These are phyloP conservation scores for Aspergillus coremiiformis DNA, from an alignment of 495 filamentous ascomycete genomes.

Conservation along the genomic window DNA sequence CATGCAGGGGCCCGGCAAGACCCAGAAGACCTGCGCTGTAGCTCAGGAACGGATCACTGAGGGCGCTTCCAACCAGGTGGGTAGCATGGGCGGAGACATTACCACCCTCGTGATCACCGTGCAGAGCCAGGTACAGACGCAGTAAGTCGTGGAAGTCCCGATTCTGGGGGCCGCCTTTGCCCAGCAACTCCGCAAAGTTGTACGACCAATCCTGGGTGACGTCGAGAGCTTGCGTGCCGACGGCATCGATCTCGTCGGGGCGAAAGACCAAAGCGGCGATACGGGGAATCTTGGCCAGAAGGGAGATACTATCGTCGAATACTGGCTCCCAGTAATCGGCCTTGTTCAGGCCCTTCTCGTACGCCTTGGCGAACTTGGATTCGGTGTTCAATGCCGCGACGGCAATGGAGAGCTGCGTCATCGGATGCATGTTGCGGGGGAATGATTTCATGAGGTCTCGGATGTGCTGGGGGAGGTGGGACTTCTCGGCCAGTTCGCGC, in stretches of 20 bases:
- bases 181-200: conserved; percentile 96
- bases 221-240: conserved; percentile 36
- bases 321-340: conserved; percentile 98
- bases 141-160: conserved; percentile 94
- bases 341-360: conserved; percentile 84
- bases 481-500: conserved; percentile 79
- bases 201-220: conserved; percentile 87
- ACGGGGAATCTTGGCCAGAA: conserved; percentile 92
- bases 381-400: conserved; percentile 91
- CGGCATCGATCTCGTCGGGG: conserved; percentile 66
- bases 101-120: conserved; percentile 96
- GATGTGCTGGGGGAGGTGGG: conserved; percentile 74
- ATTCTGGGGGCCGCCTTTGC: conserved; percentile 77
- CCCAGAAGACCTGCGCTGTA: conserved; percentile 95
- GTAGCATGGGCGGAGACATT: conserved; percentile 98
- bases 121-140: conserved; percentile 86
- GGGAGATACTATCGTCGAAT: conserved; percentile 89
- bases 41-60: conserved; percentile 90
- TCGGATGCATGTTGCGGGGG: conserved; percentile 83
- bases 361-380: conserved; percentile 85
- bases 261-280: conserved; percentile 98
- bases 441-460: conserved; percentile 84
- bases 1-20: conserved; percentile 89
- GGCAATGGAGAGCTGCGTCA: conserved; percentile 94
- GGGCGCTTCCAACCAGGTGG: conserved; percentile 90